Evolutionary conservation across 768 basidiomycete genomes (phyloP), one percentile per base, ranked within the genome.

Genomic region (Tricholoma furcatifolium): DNA sequence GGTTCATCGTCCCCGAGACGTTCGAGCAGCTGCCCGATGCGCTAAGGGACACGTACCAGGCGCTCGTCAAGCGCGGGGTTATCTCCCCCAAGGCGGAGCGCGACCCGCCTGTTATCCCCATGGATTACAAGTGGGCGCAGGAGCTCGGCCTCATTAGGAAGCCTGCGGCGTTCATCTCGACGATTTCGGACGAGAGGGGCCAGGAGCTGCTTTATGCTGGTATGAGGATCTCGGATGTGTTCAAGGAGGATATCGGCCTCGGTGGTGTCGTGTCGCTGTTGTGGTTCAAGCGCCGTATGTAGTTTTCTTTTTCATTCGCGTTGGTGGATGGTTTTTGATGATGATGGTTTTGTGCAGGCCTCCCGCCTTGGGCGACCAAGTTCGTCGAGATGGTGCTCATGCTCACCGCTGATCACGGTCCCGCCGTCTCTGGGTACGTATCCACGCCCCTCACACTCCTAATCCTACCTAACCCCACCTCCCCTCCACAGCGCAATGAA

Each of bases 121-220:
- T 98, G 93, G 96, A 99, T 75, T 99, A 98, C 86, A 98, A 98
- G 80, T 98, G 96, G 96, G 95, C 95, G 32, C 92, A 95, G 68
- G 93, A 97, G 75, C 87, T 98, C 50, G 96, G 96, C 52, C 85
- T 99, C 67, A 95, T 98, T 76, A 88, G 96, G 68, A 98, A 98
- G 76, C 97, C 95, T 17, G 95, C 96, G 35, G 94, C 97, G 2
- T 97, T 96, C 80, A 96, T 97, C 78, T 97, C 94, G 30, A 97
- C 97, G 60, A 99, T 98, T 74, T 97, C 94, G 44, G 97, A 99
- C 73, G 97, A 98, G 79, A 91, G 96, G 66, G 97, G 97, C 0
- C 95, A 98, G 73, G 97, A 99, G 77, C 82, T 99, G 53, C 74
- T 99, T 61, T 99, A 98, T 73, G 93, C 95, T 52, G 97, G 97